Evolutionary conservation across 108 stramenopile species (phyloP).

Genomic region (Thalassiosira profunda): DNA sequence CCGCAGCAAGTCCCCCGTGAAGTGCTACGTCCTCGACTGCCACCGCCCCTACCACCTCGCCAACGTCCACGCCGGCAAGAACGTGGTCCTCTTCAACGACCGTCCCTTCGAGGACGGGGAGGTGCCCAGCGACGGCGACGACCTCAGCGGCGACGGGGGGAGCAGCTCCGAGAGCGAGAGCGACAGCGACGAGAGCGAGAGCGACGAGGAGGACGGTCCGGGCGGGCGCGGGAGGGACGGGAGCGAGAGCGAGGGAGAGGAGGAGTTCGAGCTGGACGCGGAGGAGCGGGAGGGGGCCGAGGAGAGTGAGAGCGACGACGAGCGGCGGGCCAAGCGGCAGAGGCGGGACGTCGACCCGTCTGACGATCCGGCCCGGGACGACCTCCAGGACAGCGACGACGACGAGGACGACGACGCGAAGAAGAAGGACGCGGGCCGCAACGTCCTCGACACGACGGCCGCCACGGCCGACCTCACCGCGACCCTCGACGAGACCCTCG

Average conservation of each 20-base stretch:
- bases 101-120: slow-evolving; percentile 53
- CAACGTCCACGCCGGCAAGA: slow-evolving; percentile 69
- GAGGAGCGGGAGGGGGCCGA: slow-evolving; percentile 34
- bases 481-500: slow-evolving; percentile 13
- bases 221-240: not conserved
- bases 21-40: slow-evolving; percentile 76
- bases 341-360: no score
- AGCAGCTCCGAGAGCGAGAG: slow-evolving; percentile 40
- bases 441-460: slow-evolving; percentile 25
- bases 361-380: slow-evolving; percentile 52
- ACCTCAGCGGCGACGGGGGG: slow-evolving; percentile 73
- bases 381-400: slow-evolving; percentile 27
- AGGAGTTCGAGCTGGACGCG: slow-evolving; percentile 34
- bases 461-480: slow-evolving; percentile 44
- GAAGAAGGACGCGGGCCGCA: slow-evolving; percentile 17
- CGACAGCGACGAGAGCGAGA: slow-evolving; percentile 22
- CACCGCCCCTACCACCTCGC: slow-evolving; percentile 83
- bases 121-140: slow-evolving; percentile 81
- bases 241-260: slow-evolving; percentile 35
- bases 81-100: slow-evolving; percentile 80
- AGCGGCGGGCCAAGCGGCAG: slow-evolving; percentile 10
- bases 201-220: slow-evolving; percentile 45
- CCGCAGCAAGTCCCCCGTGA: slow-evolving; percentile 4
- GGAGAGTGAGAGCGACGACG: not conserved
- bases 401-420: slow-evolving; percentile 42